phyloP scores from a whole-genome alignment of 495 filamentous ascomycete genomes.

The Podospora sp. region DNA sequence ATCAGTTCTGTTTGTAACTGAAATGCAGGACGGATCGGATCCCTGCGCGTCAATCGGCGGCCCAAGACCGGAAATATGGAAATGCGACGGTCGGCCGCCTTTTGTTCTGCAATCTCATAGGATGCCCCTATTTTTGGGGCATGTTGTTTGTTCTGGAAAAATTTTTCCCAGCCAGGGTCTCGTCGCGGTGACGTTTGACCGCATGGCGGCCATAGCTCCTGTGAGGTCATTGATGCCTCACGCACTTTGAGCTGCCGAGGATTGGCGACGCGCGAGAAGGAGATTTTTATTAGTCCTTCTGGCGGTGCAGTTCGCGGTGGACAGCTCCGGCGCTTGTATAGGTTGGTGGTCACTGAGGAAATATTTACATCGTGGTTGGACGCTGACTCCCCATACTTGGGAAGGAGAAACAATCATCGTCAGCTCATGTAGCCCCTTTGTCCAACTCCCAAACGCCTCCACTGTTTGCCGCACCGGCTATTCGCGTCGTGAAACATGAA shows the following conservation, averaged over 20 bases:
- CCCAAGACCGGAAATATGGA: neutral
- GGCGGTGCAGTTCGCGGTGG: too few species aligned
- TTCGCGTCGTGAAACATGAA: neutral
- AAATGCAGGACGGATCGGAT: neutral
- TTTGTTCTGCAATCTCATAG: neutral
- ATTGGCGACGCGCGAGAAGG: neutral
- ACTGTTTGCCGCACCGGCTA: neutral
- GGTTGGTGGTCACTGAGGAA: too few species aligned
- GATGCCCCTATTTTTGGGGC: neutral
- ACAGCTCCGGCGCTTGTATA: too few species aligned
- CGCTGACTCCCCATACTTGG: neutral
- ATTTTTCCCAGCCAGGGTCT: neutral
- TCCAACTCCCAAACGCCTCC: neutral
- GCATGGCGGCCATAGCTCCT: slow-evolving; percentile 24
- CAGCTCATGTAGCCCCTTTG: neutral
- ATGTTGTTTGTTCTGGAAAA: slow-evolving; percentile 12
- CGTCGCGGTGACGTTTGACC: neutral
- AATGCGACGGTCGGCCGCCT: neutral
- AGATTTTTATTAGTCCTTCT: neutral
- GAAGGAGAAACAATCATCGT: neutral
- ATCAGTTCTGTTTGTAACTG: neutral
- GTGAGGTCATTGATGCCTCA: neutral
- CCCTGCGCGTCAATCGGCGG: neutral
- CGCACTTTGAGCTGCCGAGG: neutral
- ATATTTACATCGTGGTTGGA: too few species aligned